A percentile compares a stretch with the other conserved stretches of the same genome.
Conservation (phyloP, 164 flowering plant genomes). For the Piper longum region DNA sequence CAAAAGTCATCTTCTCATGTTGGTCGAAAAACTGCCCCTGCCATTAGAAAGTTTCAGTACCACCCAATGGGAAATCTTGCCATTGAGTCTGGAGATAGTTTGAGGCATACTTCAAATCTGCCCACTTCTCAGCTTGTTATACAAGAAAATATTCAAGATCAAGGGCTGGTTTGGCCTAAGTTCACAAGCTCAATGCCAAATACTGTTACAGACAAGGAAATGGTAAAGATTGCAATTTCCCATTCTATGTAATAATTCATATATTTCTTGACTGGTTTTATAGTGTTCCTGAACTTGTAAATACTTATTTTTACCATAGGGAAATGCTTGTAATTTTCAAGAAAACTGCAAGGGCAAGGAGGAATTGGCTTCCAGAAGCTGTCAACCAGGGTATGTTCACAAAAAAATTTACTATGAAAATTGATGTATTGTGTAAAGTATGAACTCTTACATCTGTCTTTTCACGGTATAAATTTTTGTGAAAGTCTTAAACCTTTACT, state of each 20-base stretch:
- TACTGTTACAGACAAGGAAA: conserved; percentile 26
- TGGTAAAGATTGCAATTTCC: conserved; percentile 28
- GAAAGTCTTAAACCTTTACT: not conserved
- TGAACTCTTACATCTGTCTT: no score
- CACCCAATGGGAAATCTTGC: conserved; percentile 86
- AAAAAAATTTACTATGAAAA: not conserved
- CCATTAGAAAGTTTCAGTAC: conserved; percentile 53
- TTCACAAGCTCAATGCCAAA: conserved; percentile 19
- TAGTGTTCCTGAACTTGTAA: conserved; percentile 1
- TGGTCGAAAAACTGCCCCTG: conserved; percentile 15
- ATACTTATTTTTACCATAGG: conserved; percentile 13
- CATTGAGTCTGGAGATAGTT: conserved; percentile 29
- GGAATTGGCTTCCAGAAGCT: conserved; percentile 20
- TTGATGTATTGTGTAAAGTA: no score
- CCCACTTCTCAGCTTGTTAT: conserved; percentile 24
- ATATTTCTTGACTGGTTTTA: not conserved
- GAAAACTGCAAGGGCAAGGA: conserved; percentile 23
- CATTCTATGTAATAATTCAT: not conserved
- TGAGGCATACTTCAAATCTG: conserved; percentile 18
- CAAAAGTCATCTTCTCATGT: conserved; percentile 32
- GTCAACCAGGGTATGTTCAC: conserved; percentile 19
- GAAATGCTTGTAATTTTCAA: conserved; percentile 24
- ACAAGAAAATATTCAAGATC: conserved; percentile 25
- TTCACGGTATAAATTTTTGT: no score
- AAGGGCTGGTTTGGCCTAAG: conserved; percentile 27